phyloP scores from a whole-genome alignment of 441 rosid genomes.

The Omphalea diandra region DNA sequence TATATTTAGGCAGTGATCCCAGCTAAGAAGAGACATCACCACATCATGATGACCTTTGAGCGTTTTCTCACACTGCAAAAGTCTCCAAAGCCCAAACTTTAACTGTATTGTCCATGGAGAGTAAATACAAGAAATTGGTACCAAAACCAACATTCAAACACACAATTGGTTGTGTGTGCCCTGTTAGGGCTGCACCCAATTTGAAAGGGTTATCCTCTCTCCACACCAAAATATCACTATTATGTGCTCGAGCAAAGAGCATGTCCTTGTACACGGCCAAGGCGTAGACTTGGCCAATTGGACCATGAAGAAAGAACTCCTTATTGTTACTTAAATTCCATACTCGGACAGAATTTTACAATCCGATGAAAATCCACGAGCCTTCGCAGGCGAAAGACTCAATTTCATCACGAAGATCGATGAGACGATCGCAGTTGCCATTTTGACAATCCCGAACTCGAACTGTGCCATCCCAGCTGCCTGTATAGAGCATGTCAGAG shows the following conservation, averaged over 20 bases:
- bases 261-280: conserved; percentile 56
- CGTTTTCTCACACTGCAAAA: not conserved
- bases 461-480: too few relatives aligned
- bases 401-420: too few relatives aligned
- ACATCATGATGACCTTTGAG: not conserved
- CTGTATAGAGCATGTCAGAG: conserved; percentile 67
- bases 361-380: too few relatives aligned
- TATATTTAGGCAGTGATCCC: not conserved
- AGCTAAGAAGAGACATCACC: too few relatives aligned
- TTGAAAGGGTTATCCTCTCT: not conserved
- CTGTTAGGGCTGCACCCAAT: not conserved
- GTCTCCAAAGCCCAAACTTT: conserved; percentile 4
- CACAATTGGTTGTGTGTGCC: not conserved
- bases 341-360: conserved; percentile 57
- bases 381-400: too few relatives aligned
- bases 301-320: conserved; percentile 58
- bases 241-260: conserved; percentile 53
- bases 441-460: conserved; percentile 69
- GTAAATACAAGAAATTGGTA: not conserved
- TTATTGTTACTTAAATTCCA: too few relatives aligned
- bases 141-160: not conserved
- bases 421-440: too few relatives aligned
- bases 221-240: conserved; percentile 15
- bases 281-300: conserved; percentile 81
- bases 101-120: not conserved